phyloP scores from a whole-genome alignment of 345 rosid species.

The Anastatica hierochuntica region DNA sequence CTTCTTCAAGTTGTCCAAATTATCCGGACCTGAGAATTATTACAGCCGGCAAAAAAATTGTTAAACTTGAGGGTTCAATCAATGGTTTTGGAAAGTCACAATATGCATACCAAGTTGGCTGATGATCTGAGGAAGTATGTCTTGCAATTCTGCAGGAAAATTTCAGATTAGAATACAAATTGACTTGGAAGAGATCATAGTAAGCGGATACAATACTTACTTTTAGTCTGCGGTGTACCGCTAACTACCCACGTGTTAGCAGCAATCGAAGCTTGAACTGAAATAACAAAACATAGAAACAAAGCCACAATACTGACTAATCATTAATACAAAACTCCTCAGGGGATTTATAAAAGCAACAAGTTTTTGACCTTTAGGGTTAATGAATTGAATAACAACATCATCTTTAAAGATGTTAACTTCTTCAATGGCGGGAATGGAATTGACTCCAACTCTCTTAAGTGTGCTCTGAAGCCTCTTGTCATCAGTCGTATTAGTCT shows the following conservation, averaged over 20 bases:
- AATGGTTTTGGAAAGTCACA: neutral
- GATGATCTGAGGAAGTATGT: conserved; percentile 83
- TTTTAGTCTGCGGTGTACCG: conserved; percentile 84
- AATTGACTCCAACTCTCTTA: conserved; percentile 87
- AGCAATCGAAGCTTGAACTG: conserved; percentile 90
- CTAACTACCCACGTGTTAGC: conserved; percentile 99
- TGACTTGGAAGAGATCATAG: neutral
- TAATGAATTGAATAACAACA: conserved; percentile 69
- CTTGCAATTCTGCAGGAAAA: conserved; percentile 61
- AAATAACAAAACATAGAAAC: neutral
- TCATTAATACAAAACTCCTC: neutral
- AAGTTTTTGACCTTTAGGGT: conserved; percentile 64
- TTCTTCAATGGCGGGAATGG: too few species aligned
- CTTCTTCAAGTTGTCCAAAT: conserved; percentile 85
- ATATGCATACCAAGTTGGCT: conserved; percentile 60
- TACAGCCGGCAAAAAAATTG: neutral
- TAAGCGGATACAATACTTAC: conserved; percentile 29
- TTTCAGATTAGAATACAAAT: neutral
- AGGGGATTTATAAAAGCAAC: neutral
- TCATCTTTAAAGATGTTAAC: conserved; percentile 97
- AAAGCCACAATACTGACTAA: neutral
- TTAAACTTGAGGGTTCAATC: neutral
- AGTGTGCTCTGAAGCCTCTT: conserved; percentile 93
- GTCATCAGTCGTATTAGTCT: conserved; percentile 92
- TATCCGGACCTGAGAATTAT: conserved; percentile 60